phyloP scores from a whole-genome alignment of 768 basidiomycete species.

The Ephemerocybe angulata region DNA sequence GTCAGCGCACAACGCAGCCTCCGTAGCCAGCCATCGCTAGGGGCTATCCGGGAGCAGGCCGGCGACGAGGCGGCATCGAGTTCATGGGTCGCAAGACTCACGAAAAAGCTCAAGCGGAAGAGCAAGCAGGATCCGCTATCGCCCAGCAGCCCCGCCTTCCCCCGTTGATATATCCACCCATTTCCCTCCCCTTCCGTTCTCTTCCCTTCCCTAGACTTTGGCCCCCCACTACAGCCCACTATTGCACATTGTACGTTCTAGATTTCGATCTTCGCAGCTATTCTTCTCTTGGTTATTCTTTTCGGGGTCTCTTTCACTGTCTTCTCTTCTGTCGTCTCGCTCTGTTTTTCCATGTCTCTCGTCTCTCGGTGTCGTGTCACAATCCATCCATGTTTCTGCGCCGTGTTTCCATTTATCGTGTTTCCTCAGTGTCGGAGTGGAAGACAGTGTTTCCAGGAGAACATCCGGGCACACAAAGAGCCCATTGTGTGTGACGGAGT shows the following conservation, averaged over 20 bases:
- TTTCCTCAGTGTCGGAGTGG: background rate
- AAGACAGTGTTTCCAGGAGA: background rate
- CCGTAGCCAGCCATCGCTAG: conserved; percentile 33
- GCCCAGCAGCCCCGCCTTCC: background rate
- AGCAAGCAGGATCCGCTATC: conserved; percentile 16
- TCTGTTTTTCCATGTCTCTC: background rate
- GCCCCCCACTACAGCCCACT: too few relatives aligned
- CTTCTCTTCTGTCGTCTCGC: background rate
- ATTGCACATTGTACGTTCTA: background rate
- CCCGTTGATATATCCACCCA: background rate
- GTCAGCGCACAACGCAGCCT: conserved; percentile 31
- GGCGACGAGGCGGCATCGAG: conserved; percentile 9
- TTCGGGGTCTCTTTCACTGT: background rate
- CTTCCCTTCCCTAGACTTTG: too few relatives aligned
- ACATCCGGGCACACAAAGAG: background rate
- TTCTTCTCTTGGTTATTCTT: background rate
- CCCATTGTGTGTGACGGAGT: background rate
- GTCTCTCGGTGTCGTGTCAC: background rate
- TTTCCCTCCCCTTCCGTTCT: background rate
- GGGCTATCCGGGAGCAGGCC: conserved; percentile 24
- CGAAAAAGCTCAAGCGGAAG: conserved; percentile 43
- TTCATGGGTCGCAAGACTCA: conserved; percentile 34
- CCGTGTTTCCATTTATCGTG: background rate
- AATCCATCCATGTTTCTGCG: background rate
- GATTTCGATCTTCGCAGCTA: background rate